Conservation (phyloP, 257 asterid genomes). For the Solanum phureja region DNA sequence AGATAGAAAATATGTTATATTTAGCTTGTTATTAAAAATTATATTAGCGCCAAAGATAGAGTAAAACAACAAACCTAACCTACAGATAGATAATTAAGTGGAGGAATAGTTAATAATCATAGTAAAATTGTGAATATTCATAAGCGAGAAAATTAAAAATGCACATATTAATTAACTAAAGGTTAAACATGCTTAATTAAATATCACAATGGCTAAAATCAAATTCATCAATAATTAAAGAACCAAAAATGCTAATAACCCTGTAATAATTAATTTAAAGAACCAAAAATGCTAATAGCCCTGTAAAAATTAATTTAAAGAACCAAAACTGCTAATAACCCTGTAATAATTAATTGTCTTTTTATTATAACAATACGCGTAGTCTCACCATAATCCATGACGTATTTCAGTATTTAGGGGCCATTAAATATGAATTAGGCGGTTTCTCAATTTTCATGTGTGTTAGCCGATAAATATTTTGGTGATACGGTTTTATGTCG, state of each 20-base stretch:
- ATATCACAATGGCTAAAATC: not conserved
- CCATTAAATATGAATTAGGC: too few species aligned
- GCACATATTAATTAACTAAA: not conserved
- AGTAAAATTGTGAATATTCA: not conserved
- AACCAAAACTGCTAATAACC: too few species aligned
- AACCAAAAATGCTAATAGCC: too few species aligned
- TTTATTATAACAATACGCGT: not conserved
- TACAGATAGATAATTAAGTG: not conserved
- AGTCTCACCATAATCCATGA: too few species aligned
- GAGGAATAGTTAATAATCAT: not conserved
- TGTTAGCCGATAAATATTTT: too few species aligned
- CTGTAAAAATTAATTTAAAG: not conserved
- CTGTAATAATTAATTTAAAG: not conserved
- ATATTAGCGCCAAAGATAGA: not conserved
- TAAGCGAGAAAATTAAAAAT: not conserved
- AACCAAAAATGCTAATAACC: not conserved
- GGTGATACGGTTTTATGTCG: too few species aligned
- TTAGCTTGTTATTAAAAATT: not conserved
- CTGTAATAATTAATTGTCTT: not conserved
- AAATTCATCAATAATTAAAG: not conserved
- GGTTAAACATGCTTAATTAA: not conserved
- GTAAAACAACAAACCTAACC: not conserved
- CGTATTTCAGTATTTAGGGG: too few species aligned
- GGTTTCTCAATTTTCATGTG: too few species aligned
- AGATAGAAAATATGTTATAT: not conserved